Percentiles rank a stretch among this genome's conserved stretches.
Conservation (phyloP, 352 stramenopile genomes). For the Ophiocytium majus region DNA sequence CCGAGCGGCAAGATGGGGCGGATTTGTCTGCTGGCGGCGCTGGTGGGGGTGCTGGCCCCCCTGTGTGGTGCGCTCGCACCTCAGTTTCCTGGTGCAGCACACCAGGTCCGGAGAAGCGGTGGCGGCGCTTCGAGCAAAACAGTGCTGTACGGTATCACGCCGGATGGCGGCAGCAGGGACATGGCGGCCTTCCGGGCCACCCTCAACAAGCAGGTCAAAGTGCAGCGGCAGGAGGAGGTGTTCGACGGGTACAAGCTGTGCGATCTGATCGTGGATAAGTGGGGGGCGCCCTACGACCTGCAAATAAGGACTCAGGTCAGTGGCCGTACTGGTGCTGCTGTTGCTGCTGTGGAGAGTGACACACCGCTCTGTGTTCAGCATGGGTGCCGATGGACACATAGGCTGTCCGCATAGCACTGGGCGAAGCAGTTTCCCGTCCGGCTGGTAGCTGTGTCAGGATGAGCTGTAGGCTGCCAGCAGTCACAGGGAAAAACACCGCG, state of each 20-base stretch:
- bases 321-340: too few species aligned
- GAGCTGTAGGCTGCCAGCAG: too few species aligned
- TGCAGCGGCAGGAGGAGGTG: not conserved
- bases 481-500: too few species aligned
- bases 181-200: slow-evolving; percentile 39
- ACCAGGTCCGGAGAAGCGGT: too few species aligned
- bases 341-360: too few species aligned
- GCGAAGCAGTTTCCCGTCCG: too few species aligned
- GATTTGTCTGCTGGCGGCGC: not conserved
- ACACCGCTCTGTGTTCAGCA: too few species aligned
- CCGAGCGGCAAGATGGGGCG: not conserved
- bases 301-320: slow-evolving; percentile 12
- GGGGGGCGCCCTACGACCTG: slow-evolving; percentile 26
- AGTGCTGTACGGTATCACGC: not conserved
- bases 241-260: slow-evolving; percentile 53
- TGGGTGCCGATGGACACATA: too few species aligned
- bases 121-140: not conserved
- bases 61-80: not conserved
- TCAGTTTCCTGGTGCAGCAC: too few species aligned
- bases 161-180: slow-evolving; percentile 11
- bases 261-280: slow-evolving; percentile 55
- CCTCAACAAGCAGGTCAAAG: slow-evolving; percentile 46
- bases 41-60: not conserved
- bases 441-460: too few species aligned
- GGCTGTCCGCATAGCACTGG: too few species aligned